Evolutionary conservation across 768 basidiomycete genomes (phyloP).

Genomic region (Daedaleopsis sinensis): DNA sequence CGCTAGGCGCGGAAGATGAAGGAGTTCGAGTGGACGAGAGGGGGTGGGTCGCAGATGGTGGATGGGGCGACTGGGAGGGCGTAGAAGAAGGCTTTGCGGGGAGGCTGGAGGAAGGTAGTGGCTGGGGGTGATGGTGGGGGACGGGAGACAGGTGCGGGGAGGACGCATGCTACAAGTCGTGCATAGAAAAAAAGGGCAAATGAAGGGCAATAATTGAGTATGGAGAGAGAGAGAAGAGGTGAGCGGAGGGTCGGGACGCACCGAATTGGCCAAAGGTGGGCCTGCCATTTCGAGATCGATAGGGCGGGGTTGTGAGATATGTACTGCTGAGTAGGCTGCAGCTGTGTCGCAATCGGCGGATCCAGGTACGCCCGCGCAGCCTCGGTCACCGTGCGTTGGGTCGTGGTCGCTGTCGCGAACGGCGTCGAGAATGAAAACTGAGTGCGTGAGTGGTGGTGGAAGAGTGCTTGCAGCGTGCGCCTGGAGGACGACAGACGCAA

Average conservation of each 20-base stretch:
- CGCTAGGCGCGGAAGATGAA: neutral
- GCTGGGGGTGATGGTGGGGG: neutral
- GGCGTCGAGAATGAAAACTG: no score
- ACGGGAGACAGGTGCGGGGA: neutral
- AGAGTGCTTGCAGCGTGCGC: no score
- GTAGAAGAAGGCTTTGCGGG: neutral
- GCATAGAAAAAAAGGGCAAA: neutral
- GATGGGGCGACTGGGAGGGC: slow-evolving; percentile 4
- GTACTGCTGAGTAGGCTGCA: no score
- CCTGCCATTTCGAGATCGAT: slow-evolving; percentile 6
- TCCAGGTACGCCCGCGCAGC: neutral
- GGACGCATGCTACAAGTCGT: neutral
- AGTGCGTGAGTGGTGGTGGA: no score
- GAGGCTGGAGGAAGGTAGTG: slow-evolving; percentile 4
- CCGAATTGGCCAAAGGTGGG: neutral
- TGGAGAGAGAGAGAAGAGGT: neutral
- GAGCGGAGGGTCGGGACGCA: neutral
- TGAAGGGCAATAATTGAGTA: neutral
- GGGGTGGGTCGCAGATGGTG: neutral
- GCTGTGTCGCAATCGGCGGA: no score
- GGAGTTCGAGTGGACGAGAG: neutral
- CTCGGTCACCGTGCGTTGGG: neutral
- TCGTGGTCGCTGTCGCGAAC: slow-evolving; percentile 2
- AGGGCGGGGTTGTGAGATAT: neutral
- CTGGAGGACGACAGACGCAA: no score